Base-by-base conservation (phyloP, 148 eudicot genomes). In the Fagopyrum homotropicum region DNA sequence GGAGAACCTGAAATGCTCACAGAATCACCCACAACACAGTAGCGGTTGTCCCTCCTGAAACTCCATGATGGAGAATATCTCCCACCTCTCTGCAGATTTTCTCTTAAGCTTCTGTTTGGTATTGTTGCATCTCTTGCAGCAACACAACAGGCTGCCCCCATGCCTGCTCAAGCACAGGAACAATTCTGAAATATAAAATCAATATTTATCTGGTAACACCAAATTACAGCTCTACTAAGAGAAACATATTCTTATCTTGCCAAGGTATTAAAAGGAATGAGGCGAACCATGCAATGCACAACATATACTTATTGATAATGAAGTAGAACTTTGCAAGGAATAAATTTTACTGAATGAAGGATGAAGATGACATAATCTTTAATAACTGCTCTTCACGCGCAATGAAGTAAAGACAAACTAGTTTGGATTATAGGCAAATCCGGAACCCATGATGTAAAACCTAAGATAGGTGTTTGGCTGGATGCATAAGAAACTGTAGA, bases 141-240 rank as follows among this genome's bases (percentile, higher is more conserved):
- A 74, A 87, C 86, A 75, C 90, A 87, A 74, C 90, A 87, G 69
- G 81, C 85, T 14, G 86, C 81, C 59, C 90, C 90, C 90, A 87
- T 87, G 30, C 55, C 74, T 66, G 22, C 22, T 7, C 71, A 66
- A 66, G 71, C 16, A 63, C 15, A 63, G 43, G 71, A 66, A 40
- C 19, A 66, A 15, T 15, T 66, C 46, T 40, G 9, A 59, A 9
- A 26, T 12, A 61, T 4, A 4, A 29, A 59, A 61, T 15, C n/a
- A 1, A 4, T 15, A 3, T 64, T 63, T 66, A 3, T 66, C 71
- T 15, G 19, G 3, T 66, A 66, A 40, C 71, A 43, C 14, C 19
- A 12, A 43, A 45, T 35, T 35, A 64, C 47, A 10, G 69, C 12
- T 4, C 40, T 22, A 26, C 40, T 57, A 17, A 1, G 17, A n/a